phyloP scores from a whole-genome alignment of 257 asterid species.

The Solanum stenotomum region DNA sequence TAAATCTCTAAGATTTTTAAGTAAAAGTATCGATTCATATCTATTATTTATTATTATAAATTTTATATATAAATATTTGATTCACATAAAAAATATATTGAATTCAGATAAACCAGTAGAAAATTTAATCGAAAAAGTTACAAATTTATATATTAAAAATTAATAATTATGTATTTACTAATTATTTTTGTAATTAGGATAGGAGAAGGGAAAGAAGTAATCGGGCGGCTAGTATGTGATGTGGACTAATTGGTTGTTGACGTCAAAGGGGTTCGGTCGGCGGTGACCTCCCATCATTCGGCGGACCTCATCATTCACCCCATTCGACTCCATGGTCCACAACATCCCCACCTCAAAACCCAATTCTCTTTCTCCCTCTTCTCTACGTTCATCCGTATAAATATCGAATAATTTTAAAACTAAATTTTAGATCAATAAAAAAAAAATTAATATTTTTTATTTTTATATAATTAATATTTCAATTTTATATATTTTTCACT shows the following conservation, averaged over 20 bases:
- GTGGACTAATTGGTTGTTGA: conserved; percentile 22
- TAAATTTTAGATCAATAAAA: not conserved
- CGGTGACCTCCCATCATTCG: conserved; percentile 38
- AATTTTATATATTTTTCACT: not conserved
- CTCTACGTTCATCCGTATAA: not conserved
- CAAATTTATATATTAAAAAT: too few species aligned
- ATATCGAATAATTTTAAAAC: not conserved
- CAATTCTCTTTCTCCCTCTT: not conserved
- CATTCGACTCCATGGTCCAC: conserved; percentile 11
- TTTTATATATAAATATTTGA: not conserved
- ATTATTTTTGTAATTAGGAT: not conserved
- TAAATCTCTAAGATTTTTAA: not conserved
- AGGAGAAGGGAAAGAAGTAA: not conserved
- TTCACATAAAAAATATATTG: not conserved
- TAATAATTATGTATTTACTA: too few species aligned
- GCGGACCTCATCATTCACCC: conserved; percentile 39
- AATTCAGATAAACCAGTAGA: accelerated
- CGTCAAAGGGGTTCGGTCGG: conserved; percentile 38
- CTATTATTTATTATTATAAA: not conserved
- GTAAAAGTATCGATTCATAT: accelerated
- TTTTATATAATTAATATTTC: too few species aligned
- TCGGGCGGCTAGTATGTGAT: conserved; percentile 27
- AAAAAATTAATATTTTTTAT: too few species aligned
- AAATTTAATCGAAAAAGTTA: too few species aligned
- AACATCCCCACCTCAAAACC: not conserved